Conservation (phyloP, 192 early-diverging fungal species). For the Helicostylum pulchrum region DNA sequence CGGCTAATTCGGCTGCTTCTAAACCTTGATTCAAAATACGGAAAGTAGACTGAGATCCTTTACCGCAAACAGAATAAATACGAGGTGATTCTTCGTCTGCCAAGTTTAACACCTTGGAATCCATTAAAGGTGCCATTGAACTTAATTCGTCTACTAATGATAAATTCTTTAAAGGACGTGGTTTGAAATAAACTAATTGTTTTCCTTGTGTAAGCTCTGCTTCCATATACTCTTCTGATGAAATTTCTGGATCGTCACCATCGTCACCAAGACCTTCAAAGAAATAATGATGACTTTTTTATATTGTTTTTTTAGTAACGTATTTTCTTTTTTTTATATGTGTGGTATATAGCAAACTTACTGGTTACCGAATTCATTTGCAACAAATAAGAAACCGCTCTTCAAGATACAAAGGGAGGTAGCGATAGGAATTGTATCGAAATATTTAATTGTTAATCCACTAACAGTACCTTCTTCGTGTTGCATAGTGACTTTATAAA, state of each 20-base stretch:
- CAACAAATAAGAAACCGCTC: slow-evolving; percentile 91
- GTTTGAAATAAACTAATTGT: slow-evolving; percentile 62
- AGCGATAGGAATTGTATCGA: slow-evolving; percentile 89
- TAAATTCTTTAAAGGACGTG: slow-evolving; percentile 78
- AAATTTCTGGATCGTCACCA: slow-evolving; percentile 77
- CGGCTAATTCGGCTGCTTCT: slow-evolving; percentile 89
- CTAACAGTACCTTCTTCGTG: slow-evolving; percentile 58
- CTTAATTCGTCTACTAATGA: slow-evolving; percentile 90
- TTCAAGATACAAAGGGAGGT: slow-evolving; percentile 80
- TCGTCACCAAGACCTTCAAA: slow-evolving; percentile 94
- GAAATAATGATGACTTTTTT: slow-evolving; percentile 79
- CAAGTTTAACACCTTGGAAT: slow-evolving; percentile 84
- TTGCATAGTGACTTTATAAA: slow-evolving; percentile 91
- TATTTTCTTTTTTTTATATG: background rate
- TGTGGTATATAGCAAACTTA: slow-evolving; percentile 41
- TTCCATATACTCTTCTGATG: slow-evolving; percentile 64
- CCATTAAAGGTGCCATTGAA: slow-evolving; percentile 75
- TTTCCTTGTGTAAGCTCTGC: slow-evolving; percentile 46
- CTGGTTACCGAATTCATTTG: slow-evolving; percentile 91
- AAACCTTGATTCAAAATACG: slow-evolving; percentile 89
- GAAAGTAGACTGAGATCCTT: slow-evolving; percentile 76
- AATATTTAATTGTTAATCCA: slow-evolving; percentile 86
- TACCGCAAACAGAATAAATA: slow-evolving; percentile 87
- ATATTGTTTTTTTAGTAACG: too few species aligned
- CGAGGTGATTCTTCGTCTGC: slow-evolving; percentile 91